phyloP scores from a whole-genome alignment of 371 early-diverging fungal species.

The Actinomortierella ambigua region DNA sequence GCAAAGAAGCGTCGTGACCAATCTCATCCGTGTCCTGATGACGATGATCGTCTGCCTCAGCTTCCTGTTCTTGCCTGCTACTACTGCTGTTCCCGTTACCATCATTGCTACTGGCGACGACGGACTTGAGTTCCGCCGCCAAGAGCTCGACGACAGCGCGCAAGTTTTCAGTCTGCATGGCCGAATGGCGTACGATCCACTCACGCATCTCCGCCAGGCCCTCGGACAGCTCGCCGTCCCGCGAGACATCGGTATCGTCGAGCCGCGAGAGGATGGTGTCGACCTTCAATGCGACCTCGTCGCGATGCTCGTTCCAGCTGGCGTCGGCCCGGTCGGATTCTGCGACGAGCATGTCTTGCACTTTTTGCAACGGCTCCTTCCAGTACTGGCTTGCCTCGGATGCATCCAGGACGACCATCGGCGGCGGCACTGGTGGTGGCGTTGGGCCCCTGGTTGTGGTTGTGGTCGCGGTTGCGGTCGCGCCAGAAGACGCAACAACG shows the following conservation, averaged over 20 bases:
- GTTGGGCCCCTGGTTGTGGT: no score
- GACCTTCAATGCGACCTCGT: conserved; percentile 34
- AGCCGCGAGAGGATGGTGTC: conserved; percentile 23
- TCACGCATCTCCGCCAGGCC: conserved; percentile 37
- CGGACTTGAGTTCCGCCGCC: not conserved
- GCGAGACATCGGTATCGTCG: conserved; percentile 15
- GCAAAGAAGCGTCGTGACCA: no score
- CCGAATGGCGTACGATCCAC: conserved; percentile 35
- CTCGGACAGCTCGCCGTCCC: conserved; percentile 14
- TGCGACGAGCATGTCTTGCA: conserved; percentile 20
- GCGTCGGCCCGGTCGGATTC: conserved; percentile 29
- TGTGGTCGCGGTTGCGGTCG: no score
- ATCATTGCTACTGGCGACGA: not conserved
- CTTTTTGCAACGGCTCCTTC: conserved; percentile 13
- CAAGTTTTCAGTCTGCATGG: conserved; percentile 35
- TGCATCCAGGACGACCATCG: no score
- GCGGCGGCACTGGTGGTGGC: no score
- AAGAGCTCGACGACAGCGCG: conserved; percentile 18
- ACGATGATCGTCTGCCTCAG: no score
- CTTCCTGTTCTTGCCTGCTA: no score
- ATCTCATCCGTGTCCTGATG: no score
- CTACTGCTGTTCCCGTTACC: no score
- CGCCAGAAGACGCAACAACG: no score
- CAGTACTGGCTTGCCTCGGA: not conserved
- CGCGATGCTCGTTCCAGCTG: conserved; percentile 29